phyloP scores from a whole-genome alignment of 2,329 filamentous ascomycete species.

The Aspergillus caelatus region DNA sequence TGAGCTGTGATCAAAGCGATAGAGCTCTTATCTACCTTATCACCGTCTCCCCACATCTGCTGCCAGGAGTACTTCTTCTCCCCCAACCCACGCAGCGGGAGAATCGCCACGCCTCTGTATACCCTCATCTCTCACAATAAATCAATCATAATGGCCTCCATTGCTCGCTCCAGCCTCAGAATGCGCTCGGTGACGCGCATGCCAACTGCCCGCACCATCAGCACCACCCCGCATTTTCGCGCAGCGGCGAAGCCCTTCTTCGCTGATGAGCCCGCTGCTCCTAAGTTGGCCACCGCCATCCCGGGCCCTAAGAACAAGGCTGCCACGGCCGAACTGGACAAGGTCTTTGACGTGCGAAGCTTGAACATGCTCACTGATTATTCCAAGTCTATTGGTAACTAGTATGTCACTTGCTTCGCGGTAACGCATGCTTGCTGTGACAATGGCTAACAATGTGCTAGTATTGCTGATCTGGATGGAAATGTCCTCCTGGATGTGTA shows the following conservation, averaged over 20 bases:
- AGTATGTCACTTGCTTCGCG: constrained; percentile 47
- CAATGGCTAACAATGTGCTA: constrained; percentile 14
- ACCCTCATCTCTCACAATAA: not conserved
- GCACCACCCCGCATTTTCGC: constrained; percentile 37
- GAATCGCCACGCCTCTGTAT: not conserved
- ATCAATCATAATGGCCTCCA: constrained; percentile 37
- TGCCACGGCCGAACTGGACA: constrained; percentile 69
- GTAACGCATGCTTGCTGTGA: too few relatives aligned
- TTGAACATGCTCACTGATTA: constrained; percentile 83
- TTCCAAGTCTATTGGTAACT: constrained; percentile 75
- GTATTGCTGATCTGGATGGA: constrained; percentile 54
- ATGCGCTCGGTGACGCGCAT: constrained; percentile 37
- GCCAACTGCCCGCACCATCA: constrained; percentile 38
- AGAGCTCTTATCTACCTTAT: constrained; percentile 6
- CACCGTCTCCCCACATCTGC: not conserved
- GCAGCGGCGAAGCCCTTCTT: constrained; percentile 56
- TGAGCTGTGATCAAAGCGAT: not conserved
- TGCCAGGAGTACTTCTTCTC: not conserved
- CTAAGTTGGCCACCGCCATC: constrained; percentile 61
- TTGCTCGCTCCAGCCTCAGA: constrained; percentile 40
- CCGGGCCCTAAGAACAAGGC: constrained; percentile 76
- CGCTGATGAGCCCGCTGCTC: constrained; percentile 60
- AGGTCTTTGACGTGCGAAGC: constrained; percentile 83
- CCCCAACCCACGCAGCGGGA: not conserved
- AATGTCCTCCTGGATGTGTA: constrained; percentile 56